Evolutionary conservation across 1,139 yeast species (phyloP).

Genomic region (Suhomyces wounanorum): DNA sequence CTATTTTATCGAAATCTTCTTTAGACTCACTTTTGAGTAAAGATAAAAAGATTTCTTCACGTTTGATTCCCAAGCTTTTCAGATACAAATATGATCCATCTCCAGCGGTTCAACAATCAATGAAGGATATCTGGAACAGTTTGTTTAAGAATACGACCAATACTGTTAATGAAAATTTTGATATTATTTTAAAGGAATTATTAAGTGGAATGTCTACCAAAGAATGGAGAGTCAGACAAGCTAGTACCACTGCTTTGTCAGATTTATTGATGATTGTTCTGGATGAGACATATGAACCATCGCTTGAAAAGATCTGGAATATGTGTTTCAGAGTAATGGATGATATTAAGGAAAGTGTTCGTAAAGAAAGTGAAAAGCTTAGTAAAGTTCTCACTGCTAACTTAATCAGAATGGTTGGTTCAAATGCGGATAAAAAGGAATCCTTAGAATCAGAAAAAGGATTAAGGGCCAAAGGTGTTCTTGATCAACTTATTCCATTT

Average conservation of each 20-base stretch:
- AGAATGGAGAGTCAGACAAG: constrained; percentile 95
- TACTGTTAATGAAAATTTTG: constrained; percentile 56
- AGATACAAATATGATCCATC: constrained; percentile 87
- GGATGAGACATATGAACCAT: constrained; percentile 51
- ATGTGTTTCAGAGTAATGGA: constrained; percentile 90
- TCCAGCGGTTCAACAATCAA: constrained; percentile 69
- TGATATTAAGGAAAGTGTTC: constrained; percentile 91
- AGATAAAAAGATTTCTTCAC: constrained; percentile 55
- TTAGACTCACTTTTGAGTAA: constrained; percentile 61
- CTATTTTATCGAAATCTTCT: constrained; percentile 77
- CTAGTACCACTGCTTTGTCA: constrained; percentile 73
- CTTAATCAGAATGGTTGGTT: constrained; percentile 59
- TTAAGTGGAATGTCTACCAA: constrained; percentile 71
- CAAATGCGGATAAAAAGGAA: constrained; percentile 25
- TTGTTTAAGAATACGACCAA: constrained; percentile 63
- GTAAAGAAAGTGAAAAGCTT: constrained; percentile 73
- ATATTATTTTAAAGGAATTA: constrained; percentile 63
- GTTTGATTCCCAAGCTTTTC: constrained; percentile 78
- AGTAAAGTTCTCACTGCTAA: constrained; percentile 68
- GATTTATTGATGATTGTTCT: constrained; percentile 69
- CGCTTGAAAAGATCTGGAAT: constrained; percentile 74
- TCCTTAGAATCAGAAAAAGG: background rate
- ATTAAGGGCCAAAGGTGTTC: constrained; percentile 43
- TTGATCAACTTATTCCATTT: constrained; percentile 72
- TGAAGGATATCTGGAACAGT: constrained; percentile 87